These are phyloP conservation scores for Umbelopsis sp. DNA, from an alignment of 371 early-diverging fungal genomes.

Conservation along the genomic window DNA sequence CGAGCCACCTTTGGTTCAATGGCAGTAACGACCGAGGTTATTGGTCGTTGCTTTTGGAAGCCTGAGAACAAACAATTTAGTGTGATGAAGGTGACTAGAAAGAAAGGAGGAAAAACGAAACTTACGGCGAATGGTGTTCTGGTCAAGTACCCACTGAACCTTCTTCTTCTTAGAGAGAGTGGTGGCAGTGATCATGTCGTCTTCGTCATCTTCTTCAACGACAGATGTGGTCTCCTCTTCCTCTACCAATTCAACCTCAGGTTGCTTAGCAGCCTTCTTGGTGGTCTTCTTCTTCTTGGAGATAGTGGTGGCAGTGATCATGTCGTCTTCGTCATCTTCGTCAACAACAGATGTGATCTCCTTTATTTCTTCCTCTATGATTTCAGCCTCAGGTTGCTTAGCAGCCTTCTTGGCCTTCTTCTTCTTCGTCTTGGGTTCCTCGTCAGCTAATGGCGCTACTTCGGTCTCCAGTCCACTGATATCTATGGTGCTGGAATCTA, in stretches of 20 bases:
- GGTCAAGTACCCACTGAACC: slow-evolving; percentile 18
- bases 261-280: slow-evolving; percentile 5
- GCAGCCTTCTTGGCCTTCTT: slow-evolving; percentile 17
- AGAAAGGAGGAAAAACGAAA: background rate
- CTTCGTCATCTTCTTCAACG: background rate
- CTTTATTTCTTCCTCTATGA: slow-evolving; percentile 9
- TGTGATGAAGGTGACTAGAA: too few species aligned
- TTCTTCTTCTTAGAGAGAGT: slow-evolving; percentile 10
- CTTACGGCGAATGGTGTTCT: slow-evolving; percentile 20
- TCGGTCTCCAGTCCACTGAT: slow-evolving; percentile 8
- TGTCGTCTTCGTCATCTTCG: background rate
- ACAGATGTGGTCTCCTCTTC: background rate
- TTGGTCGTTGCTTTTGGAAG: slow-evolving; percentile 10
- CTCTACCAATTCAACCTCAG: background rate
- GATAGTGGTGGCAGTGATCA: background rate
- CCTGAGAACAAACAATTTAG: background rate
- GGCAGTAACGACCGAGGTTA: background rate
- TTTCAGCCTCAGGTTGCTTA: background rate
- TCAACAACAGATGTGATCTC: background rate
- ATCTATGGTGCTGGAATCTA: slow-evolving; percentile 9
- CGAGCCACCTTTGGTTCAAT: background rate
- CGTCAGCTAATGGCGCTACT: background rate
- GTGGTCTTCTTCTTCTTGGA: slow-evolving; percentile 13
- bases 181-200: background rate
- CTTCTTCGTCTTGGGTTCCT: background rate